Conservation (phyloP, 257 asterid species). For the Leonotis leonurus region DNA sequence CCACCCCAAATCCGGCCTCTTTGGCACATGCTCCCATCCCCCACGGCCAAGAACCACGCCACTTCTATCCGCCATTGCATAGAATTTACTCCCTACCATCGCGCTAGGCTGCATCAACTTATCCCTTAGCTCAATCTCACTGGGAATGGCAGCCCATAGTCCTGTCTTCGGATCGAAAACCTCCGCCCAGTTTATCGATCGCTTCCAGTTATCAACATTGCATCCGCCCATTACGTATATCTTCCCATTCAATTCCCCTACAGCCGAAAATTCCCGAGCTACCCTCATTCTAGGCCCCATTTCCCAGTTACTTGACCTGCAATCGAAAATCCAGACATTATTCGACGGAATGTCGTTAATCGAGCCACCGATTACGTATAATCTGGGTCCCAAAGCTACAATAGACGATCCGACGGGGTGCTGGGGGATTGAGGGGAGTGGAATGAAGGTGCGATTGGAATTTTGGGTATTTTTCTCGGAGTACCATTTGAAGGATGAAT, state of each 20-base stretch:
- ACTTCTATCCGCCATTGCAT: slow-evolving; percentile 93
- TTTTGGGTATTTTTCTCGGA: slow-evolving; percentile 24
- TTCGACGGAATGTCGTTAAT: slow-evolving; percentile 51
- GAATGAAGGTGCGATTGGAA: slow-evolving; percentile 22
- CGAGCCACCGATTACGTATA: slow-evolving; percentile 80
- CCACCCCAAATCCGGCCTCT: slow-evolving; percentile 85
- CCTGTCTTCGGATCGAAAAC: slow-evolving; percentile 49
- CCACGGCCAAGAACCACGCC: slow-evolving; percentile 63
- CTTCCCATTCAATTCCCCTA: slow-evolving; percentile 54
- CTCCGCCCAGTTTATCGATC: slow-evolving; percentile 85
- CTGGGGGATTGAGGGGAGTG: slow-evolving; percentile 50
- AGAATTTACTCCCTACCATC: slow-evolving; percentile 46
- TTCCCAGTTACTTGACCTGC: slow-evolving; percentile 67
- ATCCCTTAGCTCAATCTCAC: slow-evolving; percentile 69
- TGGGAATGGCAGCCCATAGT: slow-evolving; percentile 50
- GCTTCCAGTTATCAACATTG: slow-evolving; percentile 63
- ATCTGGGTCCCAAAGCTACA: slow-evolving; percentile 45
- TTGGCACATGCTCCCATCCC: slow-evolving; percentile 71
- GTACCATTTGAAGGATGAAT: slow-evolving; percentile 60
- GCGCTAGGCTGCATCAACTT: slow-evolving; percentile 97
- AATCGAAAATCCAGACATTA: slow-evolving; percentile 62
- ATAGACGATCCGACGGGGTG: slow-evolving; percentile 63
- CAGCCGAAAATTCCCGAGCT: slow-evolving; percentile 70
- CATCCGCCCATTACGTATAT: slow-evolving; percentile 85
- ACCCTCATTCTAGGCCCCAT: slow-evolving; percentile 61